Evolutionary conservation across 495 filamentous ascomycete species (phyloP).

Genomic region (Aspergillus kassunensis): DNA sequence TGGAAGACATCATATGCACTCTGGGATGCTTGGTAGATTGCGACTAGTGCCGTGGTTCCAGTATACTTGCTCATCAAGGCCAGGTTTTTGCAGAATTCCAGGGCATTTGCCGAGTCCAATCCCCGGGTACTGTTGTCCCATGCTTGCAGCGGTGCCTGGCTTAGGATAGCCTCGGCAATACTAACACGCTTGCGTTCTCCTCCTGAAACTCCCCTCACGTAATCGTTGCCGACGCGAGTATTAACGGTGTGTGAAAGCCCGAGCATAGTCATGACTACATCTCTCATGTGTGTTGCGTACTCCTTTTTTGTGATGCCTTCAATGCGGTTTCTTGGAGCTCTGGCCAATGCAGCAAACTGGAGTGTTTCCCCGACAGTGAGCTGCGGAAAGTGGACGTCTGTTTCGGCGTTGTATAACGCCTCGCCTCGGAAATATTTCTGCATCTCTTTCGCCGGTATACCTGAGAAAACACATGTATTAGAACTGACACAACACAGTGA

Average conservation of each 20-base stretch:
- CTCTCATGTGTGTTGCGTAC: slow-evolving; percentile 38
- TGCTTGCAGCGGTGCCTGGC: slow-evolving; percentile 62
- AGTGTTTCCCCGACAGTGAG: slow-evolving; percentile 1
- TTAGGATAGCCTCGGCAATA: slow-evolving; percentile 57
- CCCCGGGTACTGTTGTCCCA: slow-evolving; percentile 88
- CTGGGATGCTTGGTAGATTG: slow-evolving; percentile 77
- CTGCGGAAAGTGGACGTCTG: slow-evolving; percentile 39
- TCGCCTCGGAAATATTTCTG: slow-evolving; percentile 57
- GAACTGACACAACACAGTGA: slow-evolving; percentile 32
- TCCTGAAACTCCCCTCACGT: slow-evolving; percentile 69
- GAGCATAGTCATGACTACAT: slow-evolving; percentile 57
- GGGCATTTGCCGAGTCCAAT: slow-evolving; percentile 74
- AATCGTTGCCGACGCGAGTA: slow-evolving; percentile 39
- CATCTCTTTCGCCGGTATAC: slow-evolving; percentile 60
- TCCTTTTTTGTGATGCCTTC: not conserved
- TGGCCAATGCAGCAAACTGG: not conserved
- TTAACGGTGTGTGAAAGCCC: slow-evolving; percentile 54
- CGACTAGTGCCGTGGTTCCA: slow-evolving; percentile 64
- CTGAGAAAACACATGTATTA: slow-evolving; percentile 44
- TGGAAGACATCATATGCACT: slow-evolving; percentile 66
- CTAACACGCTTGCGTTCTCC: slow-evolving; percentile 68
- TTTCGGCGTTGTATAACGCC: slow-evolving; percentile 55
- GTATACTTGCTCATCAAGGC: slow-evolving; percentile 64
- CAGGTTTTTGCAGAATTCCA: slow-evolving; percentile 64
- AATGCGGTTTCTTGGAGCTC: not conserved